phyloP scores from a whole-genome alignment of 2,329 filamentous ascomycete genomes.

The Ophiosphaerella korrae region DNA sequence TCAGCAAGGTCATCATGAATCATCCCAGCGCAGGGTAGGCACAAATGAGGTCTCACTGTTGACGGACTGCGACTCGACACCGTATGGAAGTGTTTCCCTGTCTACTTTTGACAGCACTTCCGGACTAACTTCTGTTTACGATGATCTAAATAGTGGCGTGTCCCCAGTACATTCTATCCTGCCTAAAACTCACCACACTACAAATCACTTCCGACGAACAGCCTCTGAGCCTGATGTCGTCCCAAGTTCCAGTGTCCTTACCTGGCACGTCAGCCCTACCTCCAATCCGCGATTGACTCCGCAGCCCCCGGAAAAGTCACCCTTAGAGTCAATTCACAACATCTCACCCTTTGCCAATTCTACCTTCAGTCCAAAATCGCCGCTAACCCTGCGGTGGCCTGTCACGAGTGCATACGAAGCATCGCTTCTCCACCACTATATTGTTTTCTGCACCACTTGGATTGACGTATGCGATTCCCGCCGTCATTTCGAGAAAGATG shows the following conservation, averaged over 20 bases:
- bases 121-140: conserved; percentile 22
- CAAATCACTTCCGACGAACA: conserved; percentile 4
- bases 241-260: conserved; percentile 2
- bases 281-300: conserved; percentile 11
- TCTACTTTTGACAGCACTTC: conserved; percentile 13
- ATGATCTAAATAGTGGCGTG: conserved; percentile 11
- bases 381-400: conserved; percentile 28
- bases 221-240: conserved; percentile 9
- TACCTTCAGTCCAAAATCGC: conserved; percentile 29
- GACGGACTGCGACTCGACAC: conserved; percentile 11
- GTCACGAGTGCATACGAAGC: conserved; percentile 32
- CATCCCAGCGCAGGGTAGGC: not conserved
- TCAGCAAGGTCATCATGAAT: too few relatives aligned
- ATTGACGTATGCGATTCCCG: conserved; percentile 26
- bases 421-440: conserved; percentile 35
- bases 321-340: conserved; percentile 19
- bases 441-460: conserved; percentile 35
- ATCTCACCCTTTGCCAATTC: conserved; percentile 33
- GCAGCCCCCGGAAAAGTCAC: conserved; percentile 14
- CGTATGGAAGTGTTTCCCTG: conserved; percentile 7
- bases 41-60: conserved; percentile 8
- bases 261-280: conserved; percentile 16
- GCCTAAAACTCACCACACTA: not conserved
- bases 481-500: conserved; percentile 51
- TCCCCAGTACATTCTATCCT: conserved; percentile 3